Evolutionary conservation across 2,329 filamentous ascomycete species (phyloP).

Genomic region (Helminthosporium solani): DNA sequence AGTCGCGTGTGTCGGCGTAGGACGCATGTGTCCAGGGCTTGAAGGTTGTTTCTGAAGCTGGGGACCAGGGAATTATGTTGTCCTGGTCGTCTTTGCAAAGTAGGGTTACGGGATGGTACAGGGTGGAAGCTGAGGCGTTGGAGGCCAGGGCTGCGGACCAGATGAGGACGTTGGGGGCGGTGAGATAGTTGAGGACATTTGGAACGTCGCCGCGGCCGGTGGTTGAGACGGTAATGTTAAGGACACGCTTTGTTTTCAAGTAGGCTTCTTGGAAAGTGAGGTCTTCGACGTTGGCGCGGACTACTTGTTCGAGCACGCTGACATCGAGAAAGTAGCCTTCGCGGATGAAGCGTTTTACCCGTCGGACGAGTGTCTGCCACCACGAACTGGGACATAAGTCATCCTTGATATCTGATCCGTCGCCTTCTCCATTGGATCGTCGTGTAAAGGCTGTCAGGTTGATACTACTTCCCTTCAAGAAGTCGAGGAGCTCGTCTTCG

Average conservation of each 20-base stretch:
- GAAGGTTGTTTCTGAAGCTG: slow-evolving; percentile 61
- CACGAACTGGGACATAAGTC: slow-evolving; percentile 28
- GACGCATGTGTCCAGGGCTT: slow-evolving; percentile 65
- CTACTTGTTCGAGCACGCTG: slow-evolving; percentile 77
- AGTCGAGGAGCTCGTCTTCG: slow-evolving; percentile 75
- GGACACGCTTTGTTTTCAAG: slow-evolving; percentile 75
- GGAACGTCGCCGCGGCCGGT: slow-evolving; percentile 74
- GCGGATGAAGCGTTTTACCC: slow-evolving; percentile 66
- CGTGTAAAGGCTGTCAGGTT: slow-evolving; percentile 75
- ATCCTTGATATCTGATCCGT: slow-evolving; percentile 19
- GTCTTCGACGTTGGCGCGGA: slow-evolving; percentile 82
- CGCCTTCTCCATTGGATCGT: background rate
- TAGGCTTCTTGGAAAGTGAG: slow-evolving; percentile 94
- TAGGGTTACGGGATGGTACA: slow-evolving; percentile 67
- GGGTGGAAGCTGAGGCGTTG: slow-evolving; percentile 66
- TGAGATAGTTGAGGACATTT: slow-evolving; percentile 86
- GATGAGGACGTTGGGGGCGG: slow-evolving; percentile 88
- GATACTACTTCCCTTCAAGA: slow-evolving; percentile 77
- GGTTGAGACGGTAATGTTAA: slow-evolving; percentile 89
- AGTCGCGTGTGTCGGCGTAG: slow-evolving; percentile 63
- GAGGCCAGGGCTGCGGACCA: slow-evolving; percentile 78
- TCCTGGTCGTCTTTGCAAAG: slow-evolving; percentile 77
- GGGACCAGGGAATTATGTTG: slow-evolving; percentile 71
- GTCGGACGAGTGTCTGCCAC: slow-evolving; percentile 61
- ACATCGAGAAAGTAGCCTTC: slow-evolving; percentile 86